Evolutionary conservation across 805 yeast species (phyloP).

Genomic region (Dipodascus geniculatus): DNA sequence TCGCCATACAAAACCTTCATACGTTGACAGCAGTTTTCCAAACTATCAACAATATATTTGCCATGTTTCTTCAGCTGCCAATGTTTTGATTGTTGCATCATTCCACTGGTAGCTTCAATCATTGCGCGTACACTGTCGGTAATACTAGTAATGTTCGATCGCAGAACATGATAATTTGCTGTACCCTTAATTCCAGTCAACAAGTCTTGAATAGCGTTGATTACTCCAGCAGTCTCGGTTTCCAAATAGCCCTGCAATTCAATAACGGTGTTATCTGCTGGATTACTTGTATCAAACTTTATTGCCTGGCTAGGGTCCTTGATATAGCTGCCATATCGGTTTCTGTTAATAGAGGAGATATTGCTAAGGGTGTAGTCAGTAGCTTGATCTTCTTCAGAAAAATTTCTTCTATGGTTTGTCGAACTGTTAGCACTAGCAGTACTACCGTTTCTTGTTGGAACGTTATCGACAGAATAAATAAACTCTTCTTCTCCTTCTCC

Average conservation of each 20-base stretch:
- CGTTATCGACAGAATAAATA: not conserved
- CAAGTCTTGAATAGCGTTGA: slow-evolving; percentile 76
- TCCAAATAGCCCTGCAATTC: slow-evolving; percentile 78
- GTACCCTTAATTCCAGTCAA: slow-evolving; percentile 38
- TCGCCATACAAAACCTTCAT: slow-evolving; percentile 59
- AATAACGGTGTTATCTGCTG: slow-evolving; percentile 74
- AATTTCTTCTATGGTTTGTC: not conserved
- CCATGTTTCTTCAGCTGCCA: slow-evolving; percentile 82
- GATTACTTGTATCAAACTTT: not conserved
- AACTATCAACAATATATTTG: slow-evolving; percentile 75
- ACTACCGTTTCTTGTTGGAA: not conserved
- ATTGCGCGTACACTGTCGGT: slow-evolving; percentile 69
- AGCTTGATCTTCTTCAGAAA: not conserved
- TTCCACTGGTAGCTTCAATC: slow-evolving; percentile 78
- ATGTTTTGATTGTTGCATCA: slow-evolving; percentile 84
- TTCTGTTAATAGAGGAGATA: not conserved
- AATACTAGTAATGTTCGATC: slow-evolving; percentile 65
- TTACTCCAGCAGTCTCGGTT: slow-evolving; percentile 87
- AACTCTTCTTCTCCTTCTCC: not conserved
- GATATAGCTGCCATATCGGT: not conserved
- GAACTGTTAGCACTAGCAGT: not conserved
- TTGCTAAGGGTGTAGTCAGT: not conserved
- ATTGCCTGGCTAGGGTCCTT: not conserved
- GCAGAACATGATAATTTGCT: slow-evolving; percentile 61
- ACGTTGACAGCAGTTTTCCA: slow-evolving; percentile 75